phyloP scores from a whole-genome alignment of 108 stramenopile genomes.

The Parmales sp. region DNA sequence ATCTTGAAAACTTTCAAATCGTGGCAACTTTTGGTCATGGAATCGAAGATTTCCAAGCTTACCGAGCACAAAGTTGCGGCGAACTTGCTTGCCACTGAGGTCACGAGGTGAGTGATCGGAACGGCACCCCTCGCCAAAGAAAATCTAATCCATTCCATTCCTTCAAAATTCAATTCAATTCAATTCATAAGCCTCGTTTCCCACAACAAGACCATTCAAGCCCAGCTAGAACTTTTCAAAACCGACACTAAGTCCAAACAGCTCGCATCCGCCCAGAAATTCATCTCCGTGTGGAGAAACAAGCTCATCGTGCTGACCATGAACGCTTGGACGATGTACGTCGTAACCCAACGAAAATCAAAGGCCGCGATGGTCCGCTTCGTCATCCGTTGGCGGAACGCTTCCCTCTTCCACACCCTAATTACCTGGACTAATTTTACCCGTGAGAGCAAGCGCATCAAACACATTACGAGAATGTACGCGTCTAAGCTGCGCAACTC shows the following conservation, averaged over 20 bases:
- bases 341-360: neutral
- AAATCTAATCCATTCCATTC: too few relatives aligned
- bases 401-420: neutral
- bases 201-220: too few relatives aligned
- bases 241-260: neutral
- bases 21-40: neutral
- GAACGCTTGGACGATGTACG: neutral
- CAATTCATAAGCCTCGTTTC: too few relatives aligned
- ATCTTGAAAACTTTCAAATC: neutral
- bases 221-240: neutral
- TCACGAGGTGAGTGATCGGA: neutral
- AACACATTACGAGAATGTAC: neutral
- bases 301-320: neutral
- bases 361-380: neutral
- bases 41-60: neutral
- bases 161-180: too few relatives aligned
- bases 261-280: neutral
- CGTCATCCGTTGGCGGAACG: neutral
- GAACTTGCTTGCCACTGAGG: neutral
- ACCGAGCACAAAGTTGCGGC: neutral
- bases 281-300: neutral
- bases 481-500: neutral
- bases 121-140: neutral
- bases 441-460: neutral
- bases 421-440: neutral